A percentile compares a stretch with the other conserved stretches of the same genome.
Evolutionary conservation across 1,284 basidiomycete genomes (phyloP).

Genomic region (Melanopsichium pennsylvanicum): DNA sequence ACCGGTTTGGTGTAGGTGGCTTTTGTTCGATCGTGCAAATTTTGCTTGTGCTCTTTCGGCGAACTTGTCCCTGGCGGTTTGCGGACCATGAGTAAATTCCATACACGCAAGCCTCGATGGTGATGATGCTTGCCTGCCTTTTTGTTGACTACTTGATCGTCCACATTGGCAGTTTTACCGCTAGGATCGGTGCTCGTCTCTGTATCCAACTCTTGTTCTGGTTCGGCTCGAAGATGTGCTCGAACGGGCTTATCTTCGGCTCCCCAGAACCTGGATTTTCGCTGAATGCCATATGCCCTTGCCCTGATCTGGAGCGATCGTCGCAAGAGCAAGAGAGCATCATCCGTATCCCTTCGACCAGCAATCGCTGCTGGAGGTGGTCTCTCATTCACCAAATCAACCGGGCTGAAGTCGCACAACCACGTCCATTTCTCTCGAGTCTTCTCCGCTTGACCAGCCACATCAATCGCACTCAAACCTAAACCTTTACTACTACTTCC

Average conservation of each 20-base stretch:
- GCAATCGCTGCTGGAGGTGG: conserved; percentile 57
- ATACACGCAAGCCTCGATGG: conserved; percentile 27
- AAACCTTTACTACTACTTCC: not conserved
- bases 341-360: conserved; percentile 50
- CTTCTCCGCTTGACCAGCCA: conserved; percentile 10
- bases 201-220: not conserved
- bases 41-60: too few relatives aligned
- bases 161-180: not conserved
- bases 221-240: conserved; percentile 6
- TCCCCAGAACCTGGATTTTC: conserved; percentile 30
- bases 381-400: conserved; percentile 46
- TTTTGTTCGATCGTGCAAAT: too few relatives aligned
- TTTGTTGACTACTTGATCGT: not conserved
- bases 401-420: conserved; percentile 35
- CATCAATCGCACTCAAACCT: conserved; percentile 2
- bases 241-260: conserved; percentile 24
- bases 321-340: conserved; percentile 21
- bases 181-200: conserved; percentile 19
- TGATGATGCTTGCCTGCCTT: conserved; percentile 8
- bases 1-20: too few relatives aligned
- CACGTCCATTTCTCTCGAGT: conserved; percentile 37
- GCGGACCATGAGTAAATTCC: conserved; percentile 34
- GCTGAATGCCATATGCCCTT: conserved; percentile 23
- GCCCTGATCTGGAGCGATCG: conserved; percentile 33
- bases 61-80: conserved; percentile 4